Evolutionary conservation across 1,284 basidiomycete species (phyloP), one percentile per base, ranked within the genome.

Genomic region (Cutaneotrichosporon sp.): DNA sequence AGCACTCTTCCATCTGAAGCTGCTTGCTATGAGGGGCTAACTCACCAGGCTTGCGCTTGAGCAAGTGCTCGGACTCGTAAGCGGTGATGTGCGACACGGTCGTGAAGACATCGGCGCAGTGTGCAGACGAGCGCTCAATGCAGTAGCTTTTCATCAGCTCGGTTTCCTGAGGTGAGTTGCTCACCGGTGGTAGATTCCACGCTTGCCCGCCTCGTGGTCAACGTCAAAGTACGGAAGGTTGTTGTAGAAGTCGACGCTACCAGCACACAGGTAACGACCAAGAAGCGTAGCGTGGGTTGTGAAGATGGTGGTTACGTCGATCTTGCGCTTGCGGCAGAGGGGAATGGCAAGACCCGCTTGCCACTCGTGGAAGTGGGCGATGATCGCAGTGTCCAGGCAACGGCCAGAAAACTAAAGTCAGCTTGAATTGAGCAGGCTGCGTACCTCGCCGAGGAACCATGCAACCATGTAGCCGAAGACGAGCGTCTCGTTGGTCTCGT

Each of bases 291-390:
- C 94, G 72, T 97, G 93, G 37, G 94, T 97, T 24, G 93, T 97
- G 77, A 92, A 92, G 65, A 98, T 89, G 69, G 94, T 97, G 39
- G 93, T 97, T 58, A 97, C 86, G 76, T 97, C 94, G 70, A 98
- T 88, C 71, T 96, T 91, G 52, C 94, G 82, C 78, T 97, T 97
- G 61, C 94, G 82, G 77, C 90, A 93, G 19, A 98, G 82, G 3
- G 94, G 91, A 57, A 98, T 97, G 26, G 94, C 91, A 35, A 97
- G 84, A 52, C 94, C 94, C 6, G 92, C 93, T 74, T 97, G 93
- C 94, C 94, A 98, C 77, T 98, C 94, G 78, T 98, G 94, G 79
- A 98, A 97, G 77, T 97, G 94, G 58, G 91, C 92, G 59, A 97
- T 82, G 63, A 98, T 88, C 42, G 93, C 90, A 11, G 83, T 86